Evolutionary conservation across 331 rosid species (phyloP).

Genomic region (Phaseolus coccineus): DNA sequence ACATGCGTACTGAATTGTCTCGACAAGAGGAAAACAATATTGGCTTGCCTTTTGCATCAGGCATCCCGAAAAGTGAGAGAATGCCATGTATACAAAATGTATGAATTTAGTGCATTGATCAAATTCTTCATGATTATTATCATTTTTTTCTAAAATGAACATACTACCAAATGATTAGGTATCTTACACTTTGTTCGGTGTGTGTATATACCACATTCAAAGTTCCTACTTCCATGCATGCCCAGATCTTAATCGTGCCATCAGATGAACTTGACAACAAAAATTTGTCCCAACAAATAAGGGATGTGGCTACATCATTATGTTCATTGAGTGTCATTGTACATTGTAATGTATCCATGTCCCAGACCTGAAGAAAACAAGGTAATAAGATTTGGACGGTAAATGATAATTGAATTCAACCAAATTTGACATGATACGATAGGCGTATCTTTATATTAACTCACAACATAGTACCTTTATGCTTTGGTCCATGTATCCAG

Average conservation of each 20-base stretch:
- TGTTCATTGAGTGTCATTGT: slow-evolving; percentile 49
- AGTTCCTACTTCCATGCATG: background rate
- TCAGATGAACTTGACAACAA: slow-evolving; percentile 57
- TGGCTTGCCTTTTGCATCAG: slow-evolving; percentile 36
- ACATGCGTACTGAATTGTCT: slow-evolving; percentile 49
- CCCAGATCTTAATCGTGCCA: slow-evolving; percentile 52
- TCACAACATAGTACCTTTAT: slow-evolving; percentile 37
- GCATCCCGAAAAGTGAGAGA: slow-evolving; percentile 43
- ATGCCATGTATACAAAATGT: slow-evolving; percentile 41
- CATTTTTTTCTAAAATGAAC: no score
- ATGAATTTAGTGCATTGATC: no score
- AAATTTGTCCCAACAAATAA: slow-evolving; percentile 51
- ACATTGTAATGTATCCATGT: slow-evolving; percentile 47
- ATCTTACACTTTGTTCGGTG: slow-evolving; percentile 47
- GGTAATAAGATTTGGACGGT: background rate
- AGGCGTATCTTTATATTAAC: no score
- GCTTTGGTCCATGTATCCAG: slow-evolving; percentile 51
- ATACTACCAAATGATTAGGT: background rate
- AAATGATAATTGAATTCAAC: background rate
- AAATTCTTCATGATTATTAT: no score
- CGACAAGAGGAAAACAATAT: slow-evolving; percentile 43
- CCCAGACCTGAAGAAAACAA: slow-evolving; percentile 49
- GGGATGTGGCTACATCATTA: slow-evolving; percentile 49
- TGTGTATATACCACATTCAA: slow-evolving; percentile 45
- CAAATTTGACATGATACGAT: background rate